Conservation (phyloP, 768 basidiomycete genomes). For the Boletus speciosus region DNA sequence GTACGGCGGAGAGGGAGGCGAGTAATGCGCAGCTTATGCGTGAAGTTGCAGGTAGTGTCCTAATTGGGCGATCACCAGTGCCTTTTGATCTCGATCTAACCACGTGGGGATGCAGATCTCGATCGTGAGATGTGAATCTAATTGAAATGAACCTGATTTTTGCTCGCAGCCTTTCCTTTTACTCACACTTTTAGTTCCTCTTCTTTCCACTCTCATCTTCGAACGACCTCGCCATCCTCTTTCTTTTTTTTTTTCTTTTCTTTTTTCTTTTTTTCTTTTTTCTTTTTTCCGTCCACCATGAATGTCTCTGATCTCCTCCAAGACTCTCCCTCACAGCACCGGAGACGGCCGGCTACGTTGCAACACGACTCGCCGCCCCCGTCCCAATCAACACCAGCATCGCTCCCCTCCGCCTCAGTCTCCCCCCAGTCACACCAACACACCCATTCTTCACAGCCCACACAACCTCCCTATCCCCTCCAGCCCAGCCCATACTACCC, state of each 20-base stretch:
- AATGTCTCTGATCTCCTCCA: slow-evolving; percentile 69
- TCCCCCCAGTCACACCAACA: slow-evolving; percentile 31
- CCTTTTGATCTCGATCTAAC: slow-evolving; percentile 29
- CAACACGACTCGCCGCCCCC: slow-evolving; percentile 25
- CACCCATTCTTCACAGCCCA: slow-evolving; percentile 21
- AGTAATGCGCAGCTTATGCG: background rate
- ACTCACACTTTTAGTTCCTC: slow-evolving; percentile 25
- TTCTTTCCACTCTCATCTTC: slow-evolving; percentile 28
- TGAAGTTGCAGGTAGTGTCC: background rate
- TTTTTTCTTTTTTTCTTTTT: background rate
- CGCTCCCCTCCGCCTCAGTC: slow-evolving; percentile 26
- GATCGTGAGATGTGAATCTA: slow-evolving; percentile 33
- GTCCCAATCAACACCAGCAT: slow-evolving; percentile 20
- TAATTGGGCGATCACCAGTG: slow-evolving; percentile 9
- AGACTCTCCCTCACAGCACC: slow-evolving; percentile 63
- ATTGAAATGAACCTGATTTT: slow-evolving; percentile 35
- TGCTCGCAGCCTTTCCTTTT: slow-evolving; percentile 27
- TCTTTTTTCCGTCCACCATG: slow-evolving; percentile 37
- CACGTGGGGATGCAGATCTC: slow-evolving; percentile 30
- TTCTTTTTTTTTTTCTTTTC: background rate
- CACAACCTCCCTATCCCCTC: slow-evolving; percentile 21
- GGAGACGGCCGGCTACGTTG: slow-evolving; percentile 28
- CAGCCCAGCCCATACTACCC: slow-evolving; percentile 22
- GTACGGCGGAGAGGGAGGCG: background rate
- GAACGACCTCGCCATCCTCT: slow-evolving; percentile 2